phyloP scores from a whole-genome alignment of 306 rosid species.

The Ammopiptanthus mongolicus region DNA sequence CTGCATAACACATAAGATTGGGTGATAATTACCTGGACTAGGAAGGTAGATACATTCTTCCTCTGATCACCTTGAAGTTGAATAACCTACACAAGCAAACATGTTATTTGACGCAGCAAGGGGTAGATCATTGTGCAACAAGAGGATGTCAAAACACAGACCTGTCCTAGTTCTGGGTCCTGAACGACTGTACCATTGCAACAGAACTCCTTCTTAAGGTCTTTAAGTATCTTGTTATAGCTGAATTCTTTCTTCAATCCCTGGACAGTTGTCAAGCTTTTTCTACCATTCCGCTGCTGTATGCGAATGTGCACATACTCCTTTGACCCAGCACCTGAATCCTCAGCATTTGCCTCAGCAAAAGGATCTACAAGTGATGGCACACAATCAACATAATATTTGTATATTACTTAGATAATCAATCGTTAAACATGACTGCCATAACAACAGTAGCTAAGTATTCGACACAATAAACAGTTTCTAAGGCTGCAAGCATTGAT shows the following conservation, averaged over 20 bases:
- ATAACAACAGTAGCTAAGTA: neutral
- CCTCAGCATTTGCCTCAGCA: constrained; percentile 85
- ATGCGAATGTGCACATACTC: constrained; percentile 90
- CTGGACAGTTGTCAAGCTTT: constrained; percentile 90
- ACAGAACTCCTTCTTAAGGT: constrained; percentile 83
- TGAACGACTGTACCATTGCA: constrained; percentile 95
- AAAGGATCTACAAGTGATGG: constrained; percentile 60
- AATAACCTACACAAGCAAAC: constrained; percentile 54
- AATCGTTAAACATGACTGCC: neutral
- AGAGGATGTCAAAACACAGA: constrained; percentile 12
- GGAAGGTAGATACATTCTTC: constrained; percentile 55
- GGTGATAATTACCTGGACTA: constrained; percentile 51
- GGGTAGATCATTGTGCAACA: neutral
- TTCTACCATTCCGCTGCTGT: constrained; percentile 90
- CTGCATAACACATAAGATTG: neutral
- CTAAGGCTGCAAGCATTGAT: neutral
- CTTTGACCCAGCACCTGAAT: constrained; percentile 81
- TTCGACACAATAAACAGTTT: neutral
- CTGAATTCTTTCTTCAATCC: constrained; percentile 91
- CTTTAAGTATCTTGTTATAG: constrained; percentile 85
- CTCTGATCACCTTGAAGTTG: constrained; percentile 96
- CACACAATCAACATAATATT: neutral
- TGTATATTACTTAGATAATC: neutral
- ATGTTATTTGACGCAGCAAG: neutral
- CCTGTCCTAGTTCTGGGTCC: constrained; percentile 95